Percentiles rank a stretch among this genome's conserved stretches.
phyloP scores from a whole-genome alignment of 192 early-diverging fungal species.

The Rhizoclosmatium sp. region DNA sequence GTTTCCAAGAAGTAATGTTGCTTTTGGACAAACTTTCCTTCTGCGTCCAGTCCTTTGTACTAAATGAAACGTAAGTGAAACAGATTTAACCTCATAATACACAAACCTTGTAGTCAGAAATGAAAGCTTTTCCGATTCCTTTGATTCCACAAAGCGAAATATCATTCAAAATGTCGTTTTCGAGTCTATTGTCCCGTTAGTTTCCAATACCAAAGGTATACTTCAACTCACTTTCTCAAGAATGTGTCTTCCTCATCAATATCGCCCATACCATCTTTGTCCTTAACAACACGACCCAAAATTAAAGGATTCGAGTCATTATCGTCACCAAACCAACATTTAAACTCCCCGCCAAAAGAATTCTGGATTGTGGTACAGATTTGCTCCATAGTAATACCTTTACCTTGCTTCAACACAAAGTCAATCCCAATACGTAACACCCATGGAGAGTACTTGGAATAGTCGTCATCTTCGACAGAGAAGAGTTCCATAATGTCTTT shows the following conservation, averaged over 20 bases:
- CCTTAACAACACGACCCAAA: constrained; percentile 83
- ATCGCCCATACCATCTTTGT: constrained; percentile 71
- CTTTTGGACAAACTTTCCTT: constrained; percentile 47
- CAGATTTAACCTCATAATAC: neutral
- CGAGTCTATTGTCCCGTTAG: constrained; percentile 53
- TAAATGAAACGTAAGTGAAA: constrained; percentile 1
- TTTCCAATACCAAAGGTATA: constrained; percentile 2
- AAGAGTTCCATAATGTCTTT: constrained; percentile 87
- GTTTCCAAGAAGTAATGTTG: constrained; percentile 88
- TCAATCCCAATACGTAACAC: constrained; percentile 64
- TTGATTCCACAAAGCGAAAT: constrained; percentile 90
- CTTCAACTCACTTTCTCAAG: constrained; percentile 63
- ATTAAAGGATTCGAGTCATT: constrained; percentile 89
- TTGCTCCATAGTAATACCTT: constrained; percentile 84
- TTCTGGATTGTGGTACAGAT: constrained; percentile 82
- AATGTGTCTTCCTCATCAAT: constrained; percentile 89
- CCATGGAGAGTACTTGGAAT: constrained; percentile 61
- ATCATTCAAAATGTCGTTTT: constrained; percentile 84
- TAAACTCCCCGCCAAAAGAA: constrained; percentile 78
- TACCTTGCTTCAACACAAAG: constrained; percentile 84
- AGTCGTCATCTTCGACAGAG: constrained; percentile 80
- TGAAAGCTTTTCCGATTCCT: constrained; percentile 85
- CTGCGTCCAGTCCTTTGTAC: constrained; percentile 34
- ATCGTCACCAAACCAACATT: constrained; percentile 86
- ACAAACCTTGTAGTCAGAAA: constrained; percentile 55